A percentile compares a stretch with the other conserved stretches of the same genome.
These are phyloP conservation scores for Arctostaphylos glauca DNA, from an alignment of 148 eudicot genomes.

Conservation along the genomic window DNA sequence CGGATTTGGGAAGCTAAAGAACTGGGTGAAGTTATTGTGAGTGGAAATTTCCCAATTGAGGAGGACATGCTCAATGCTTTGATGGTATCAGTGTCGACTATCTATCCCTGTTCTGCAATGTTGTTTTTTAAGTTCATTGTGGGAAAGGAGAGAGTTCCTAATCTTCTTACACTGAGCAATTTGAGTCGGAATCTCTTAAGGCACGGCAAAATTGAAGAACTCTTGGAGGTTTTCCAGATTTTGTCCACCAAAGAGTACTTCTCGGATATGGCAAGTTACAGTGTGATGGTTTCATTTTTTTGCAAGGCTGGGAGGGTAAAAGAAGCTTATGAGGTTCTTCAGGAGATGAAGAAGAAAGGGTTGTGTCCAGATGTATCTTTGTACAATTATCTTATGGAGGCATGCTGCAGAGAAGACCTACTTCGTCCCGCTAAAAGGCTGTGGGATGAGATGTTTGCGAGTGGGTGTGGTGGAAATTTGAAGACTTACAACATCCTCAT, in stretches of 20 bases:
- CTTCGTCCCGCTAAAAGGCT: constrained; percentile 86
- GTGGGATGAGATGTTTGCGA: constrained; percentile 96
- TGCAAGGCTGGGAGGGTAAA: constrained; percentile 65
- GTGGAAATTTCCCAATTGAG: constrained; percentile 77
- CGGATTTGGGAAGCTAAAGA: constrained; percentile 67
- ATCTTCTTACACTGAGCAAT: constrained; percentile 47
- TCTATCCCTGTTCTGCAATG: constrained; percentile 57
- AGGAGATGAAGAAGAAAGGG: constrained; percentile 78
- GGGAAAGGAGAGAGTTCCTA: constrained; percentile 48
- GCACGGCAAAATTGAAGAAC: constrained; percentile 51
- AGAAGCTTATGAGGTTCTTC: constrained; percentile 71
- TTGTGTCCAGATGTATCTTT: constrained; percentile 54
- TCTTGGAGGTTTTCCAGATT: constrained; percentile 47
- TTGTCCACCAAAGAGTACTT: constrained; percentile 66
- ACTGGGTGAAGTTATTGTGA: constrained; percentile 66
- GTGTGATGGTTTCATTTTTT: constrained; percentile 52
- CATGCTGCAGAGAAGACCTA: constrained; percentile 75
- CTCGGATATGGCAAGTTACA: constrained; percentile 48
- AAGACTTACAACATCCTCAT: constrained; percentile 65
- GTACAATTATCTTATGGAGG: constrained; percentile 77
- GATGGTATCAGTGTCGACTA: constrained; percentile 61
- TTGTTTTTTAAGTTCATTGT: constrained; percentile 67
- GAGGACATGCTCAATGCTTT: constrained; percentile 77
- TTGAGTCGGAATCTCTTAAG: constrained; percentile 57
- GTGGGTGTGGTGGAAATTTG: constrained; percentile 57